Percentiles rank a stretch among this genome's conserved stretches.
These are phyloP conservation scores for Lachancea sp. DNA, from an alignment of 805 yeast species.

Conservation along the genomic window DNA sequence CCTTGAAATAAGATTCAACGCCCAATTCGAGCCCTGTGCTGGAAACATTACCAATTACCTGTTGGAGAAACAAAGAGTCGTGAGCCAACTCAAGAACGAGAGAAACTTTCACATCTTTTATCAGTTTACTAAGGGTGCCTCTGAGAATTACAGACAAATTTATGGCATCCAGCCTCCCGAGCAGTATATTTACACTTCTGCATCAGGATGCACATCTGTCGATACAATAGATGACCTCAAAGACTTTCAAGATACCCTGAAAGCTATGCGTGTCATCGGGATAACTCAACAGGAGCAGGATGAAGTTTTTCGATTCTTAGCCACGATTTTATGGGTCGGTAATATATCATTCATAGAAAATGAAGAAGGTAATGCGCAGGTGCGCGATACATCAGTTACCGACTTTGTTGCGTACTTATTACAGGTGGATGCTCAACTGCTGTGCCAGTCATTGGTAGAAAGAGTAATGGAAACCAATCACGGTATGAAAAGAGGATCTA, in stretches of 20 bases:
- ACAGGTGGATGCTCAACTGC: constrained; percentile 63
- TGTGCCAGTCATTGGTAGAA: constrained; percentile 65
- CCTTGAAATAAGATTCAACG: constrained; percentile 81
- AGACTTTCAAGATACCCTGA: constrained; percentile 74
- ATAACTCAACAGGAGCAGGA: constrained; percentile 79
- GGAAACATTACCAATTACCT: constrained; percentile 94
- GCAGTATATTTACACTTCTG: constrained; percentile 81
- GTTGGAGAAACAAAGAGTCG: constrained; percentile 92
- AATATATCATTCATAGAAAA: constrained; percentile 81
- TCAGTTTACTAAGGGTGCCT: constrained; percentile 89
- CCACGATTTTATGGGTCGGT: constrained; percentile 91
- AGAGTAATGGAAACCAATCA: constrained; percentile 86
- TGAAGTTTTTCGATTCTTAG: constrained; percentile 74
- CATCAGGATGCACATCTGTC: constrained; percentile 78
- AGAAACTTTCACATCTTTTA: constrained; percentile 96
- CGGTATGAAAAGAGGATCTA: constrained; percentile 84
- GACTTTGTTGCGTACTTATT: constrained; percentile 88
- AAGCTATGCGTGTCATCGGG: constrained; percentile 88
- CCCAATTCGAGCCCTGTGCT: constrained; percentile 79
- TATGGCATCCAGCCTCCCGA: constrained; percentile 95
- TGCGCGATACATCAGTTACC: constrained; percentile 85
- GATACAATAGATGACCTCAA: constrained; percentile 76
- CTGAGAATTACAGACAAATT: constrained; percentile 71
- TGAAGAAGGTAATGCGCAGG: constrained; percentile 75
- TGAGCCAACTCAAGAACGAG: constrained; percentile 87